A percentile compares a stretch with the other conserved stretches of the same genome.
Evolutionary conservation across 176 grass and related monocot species (phyloP).

Genomic region (Poa annua): DNA sequence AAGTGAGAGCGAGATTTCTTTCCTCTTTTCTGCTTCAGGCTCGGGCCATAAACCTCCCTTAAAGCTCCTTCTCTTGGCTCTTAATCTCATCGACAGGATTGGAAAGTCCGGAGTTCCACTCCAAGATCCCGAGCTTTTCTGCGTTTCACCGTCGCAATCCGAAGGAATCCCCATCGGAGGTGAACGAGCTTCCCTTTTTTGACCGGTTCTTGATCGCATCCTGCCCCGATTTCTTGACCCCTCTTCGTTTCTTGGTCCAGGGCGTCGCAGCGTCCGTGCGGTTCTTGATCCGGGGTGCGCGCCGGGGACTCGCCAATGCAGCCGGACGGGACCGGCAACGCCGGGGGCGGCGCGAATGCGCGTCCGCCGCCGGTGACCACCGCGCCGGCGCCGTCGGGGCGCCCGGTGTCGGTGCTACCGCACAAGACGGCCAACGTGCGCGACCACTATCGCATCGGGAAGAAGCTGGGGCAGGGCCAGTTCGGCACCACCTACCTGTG

Average conservation of each 20-base stretch:
- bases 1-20: constrained; percentile 50
- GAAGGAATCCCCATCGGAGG: constrained; percentile 29
- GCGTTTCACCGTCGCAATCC: constrained; percentile 29
- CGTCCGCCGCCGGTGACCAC: constrained; percentile 35
- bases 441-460: constrained; percentile 90
- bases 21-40: neutral
- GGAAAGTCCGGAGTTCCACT: neutral
- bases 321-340: constrained; percentile 46
- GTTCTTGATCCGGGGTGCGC: constrained; percentile 41
- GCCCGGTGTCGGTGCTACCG: constrained; percentile 78
- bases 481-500: constrained; percentile 95
- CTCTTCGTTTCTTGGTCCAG: constrained; percentile 39
- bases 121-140: constrained; percentile 38
- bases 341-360: constrained; percentile 35
- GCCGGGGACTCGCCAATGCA: constrained; percentile 51
- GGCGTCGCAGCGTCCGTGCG: neutral
- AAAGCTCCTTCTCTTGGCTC: constrained; percentile 42
- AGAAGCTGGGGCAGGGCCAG: constrained; percentile 94
- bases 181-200: constrained; percentile 30
- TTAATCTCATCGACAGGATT: constrained; percentile 30
- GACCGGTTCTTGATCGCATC: constrained; percentile 44
- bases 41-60: constrained; percentile 52
- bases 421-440: constrained; percentile 94
- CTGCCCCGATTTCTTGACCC: constrained; percentile 14
- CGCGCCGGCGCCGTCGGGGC: constrained; percentile 40